Percentiles rank a stretch among this genome's conserved stretches.
These are phyloP conservation scores for Colletotrichum euphorbiae DNA, from an alignment of 2,329 filamentous ascomycete species.

Conservation along the genomic window DNA sequence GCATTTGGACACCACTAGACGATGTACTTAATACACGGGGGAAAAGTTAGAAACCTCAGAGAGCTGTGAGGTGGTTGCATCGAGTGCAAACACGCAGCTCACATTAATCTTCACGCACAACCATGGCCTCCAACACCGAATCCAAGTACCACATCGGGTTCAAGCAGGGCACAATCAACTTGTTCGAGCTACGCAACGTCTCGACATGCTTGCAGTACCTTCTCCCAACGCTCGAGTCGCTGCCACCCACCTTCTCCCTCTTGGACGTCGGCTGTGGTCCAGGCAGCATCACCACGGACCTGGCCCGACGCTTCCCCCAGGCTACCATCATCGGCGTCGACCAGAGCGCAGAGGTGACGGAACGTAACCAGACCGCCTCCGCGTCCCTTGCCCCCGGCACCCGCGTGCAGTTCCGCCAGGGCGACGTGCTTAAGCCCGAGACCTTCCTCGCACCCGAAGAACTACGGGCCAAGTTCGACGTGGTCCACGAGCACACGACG, in stretches of 20 bases:
- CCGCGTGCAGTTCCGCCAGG: conserved; percentile 20
- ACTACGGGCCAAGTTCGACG: conserved; percentile 25
- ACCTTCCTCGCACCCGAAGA: conserved; percentile 19
- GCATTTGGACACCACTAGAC: background rate
- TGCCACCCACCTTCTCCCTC: conserved; percentile 48
- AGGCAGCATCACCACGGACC: conserved; percentile 55
- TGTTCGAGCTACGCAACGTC: conserved; percentile 31
- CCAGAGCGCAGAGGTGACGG: conserved; percentile 31
- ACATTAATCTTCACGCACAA: background rate
- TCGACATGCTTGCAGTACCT: conserved; percentile 42
- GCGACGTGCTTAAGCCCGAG: conserved; percentile 26
- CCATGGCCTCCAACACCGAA: conserved; percentile 19
- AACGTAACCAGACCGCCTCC: conserved; percentile 14
- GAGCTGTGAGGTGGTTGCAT: background rate
- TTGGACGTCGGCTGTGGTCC: conserved; percentile 58
- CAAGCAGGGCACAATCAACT: conserved; percentile 28
- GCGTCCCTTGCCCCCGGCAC: conserved; percentile 11
- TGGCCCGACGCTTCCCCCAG: conserved; percentile 51
- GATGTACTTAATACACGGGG: background rate
- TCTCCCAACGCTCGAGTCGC: conserved; percentile 48
- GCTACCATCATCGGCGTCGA: conserved; percentile 53
- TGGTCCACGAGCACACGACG: conserved; percentile 33
- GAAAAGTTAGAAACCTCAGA: background rate
- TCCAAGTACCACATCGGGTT: conserved; percentile 28
- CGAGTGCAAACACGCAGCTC: background rate